Conservation (phyloP, 805 yeast species). For the Lipomyces spencermartinsiae region DNA sequence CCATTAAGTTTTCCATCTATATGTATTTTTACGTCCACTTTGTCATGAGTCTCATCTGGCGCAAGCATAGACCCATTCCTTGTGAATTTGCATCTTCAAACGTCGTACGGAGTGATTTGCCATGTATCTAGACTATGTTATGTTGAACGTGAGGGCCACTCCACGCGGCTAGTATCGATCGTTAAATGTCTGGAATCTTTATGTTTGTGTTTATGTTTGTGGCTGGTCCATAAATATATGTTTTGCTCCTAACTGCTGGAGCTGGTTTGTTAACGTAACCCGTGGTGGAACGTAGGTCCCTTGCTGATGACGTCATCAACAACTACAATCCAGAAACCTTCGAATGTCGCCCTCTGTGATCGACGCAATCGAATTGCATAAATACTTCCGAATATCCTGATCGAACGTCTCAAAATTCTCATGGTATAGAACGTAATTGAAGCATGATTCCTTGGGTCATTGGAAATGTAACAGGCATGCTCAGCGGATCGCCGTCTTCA, state of each 20-base stretch:
- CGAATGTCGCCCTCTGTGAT: background rate
- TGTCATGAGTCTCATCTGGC: conserved; percentile 1
- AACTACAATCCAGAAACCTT: background rate
- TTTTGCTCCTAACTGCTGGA: background rate
- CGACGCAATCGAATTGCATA: background rate
- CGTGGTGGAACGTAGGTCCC: too few species aligned
- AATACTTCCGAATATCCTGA: background rate
- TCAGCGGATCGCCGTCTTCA: background rate
- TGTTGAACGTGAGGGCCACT: background rate
- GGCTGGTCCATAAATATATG: background rate
- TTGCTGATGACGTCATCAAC: background rate
- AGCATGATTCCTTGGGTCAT: background rate
- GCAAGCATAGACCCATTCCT: background rate
- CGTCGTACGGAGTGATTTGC: background rate
- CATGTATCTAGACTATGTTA: background rate
- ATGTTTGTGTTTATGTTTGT: background rate
- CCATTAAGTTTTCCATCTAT: conserved; percentile 39
- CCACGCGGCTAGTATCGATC: background rate
- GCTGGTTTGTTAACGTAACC: background rate
- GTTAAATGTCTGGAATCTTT: background rate
- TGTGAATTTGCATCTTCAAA: background rate
- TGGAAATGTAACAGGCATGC: background rate
- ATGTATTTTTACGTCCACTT: background rate
- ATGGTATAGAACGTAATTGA: background rate
- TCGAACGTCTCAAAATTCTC: background rate